phyloP scores from a whole-genome alignment of 2,329 filamentous ascomycete genomes.

The Alternaria sp. region DNA sequence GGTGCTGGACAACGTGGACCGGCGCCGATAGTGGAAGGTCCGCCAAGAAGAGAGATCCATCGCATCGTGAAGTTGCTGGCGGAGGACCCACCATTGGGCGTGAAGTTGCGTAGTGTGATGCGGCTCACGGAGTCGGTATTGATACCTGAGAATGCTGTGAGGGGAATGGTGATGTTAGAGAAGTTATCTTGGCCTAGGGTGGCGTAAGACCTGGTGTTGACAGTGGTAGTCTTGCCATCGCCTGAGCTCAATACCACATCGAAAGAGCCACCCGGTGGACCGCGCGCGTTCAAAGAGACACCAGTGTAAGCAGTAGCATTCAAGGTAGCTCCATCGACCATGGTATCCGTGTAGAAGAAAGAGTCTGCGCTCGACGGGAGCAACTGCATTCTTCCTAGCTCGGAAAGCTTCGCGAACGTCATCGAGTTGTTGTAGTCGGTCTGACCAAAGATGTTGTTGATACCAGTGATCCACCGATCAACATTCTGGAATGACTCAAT shows the following conservation, averaged over 20 bases:
- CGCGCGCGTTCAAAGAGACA: constrained; percentile 11
- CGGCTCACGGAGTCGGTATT: constrained; percentile 1
- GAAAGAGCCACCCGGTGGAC: constrained; percentile 8
- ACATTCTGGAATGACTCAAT: constrained; percentile 15
- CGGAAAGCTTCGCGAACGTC: constrained; percentile 11
- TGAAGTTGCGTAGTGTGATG: constrained; percentile 11
- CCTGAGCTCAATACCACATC: constrained; percentile 7
- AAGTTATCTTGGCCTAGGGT: constrained; percentile 6
- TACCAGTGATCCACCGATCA: constrained; percentile 13
- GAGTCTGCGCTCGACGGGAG: constrained; percentile 4
- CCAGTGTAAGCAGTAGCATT: constrained; percentile 10
- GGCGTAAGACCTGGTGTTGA: constrained; percentile 8
- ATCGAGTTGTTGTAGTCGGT: constrained; percentile 13
- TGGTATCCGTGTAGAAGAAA: constrained; percentile 10
- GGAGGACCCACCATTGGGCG: constrained; percentile 5
- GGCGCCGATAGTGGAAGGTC: neutral
- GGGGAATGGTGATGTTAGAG: constrained; percentile 10
- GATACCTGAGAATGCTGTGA: constrained; percentile 10
- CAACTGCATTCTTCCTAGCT: constrained; percentile 11
- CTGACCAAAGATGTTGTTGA: constrained; percentile 14
- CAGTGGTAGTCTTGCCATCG: neutral
- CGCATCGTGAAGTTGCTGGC: constrained; percentile 7
- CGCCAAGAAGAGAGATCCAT: constrained; percentile 11
- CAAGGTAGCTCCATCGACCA: constrained; percentile 1
- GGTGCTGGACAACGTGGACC: constrained; percentile 1